Base-by-base conservation (phyloP, 805 yeast species). In the Tetrapisispora fleetii region DNA sequence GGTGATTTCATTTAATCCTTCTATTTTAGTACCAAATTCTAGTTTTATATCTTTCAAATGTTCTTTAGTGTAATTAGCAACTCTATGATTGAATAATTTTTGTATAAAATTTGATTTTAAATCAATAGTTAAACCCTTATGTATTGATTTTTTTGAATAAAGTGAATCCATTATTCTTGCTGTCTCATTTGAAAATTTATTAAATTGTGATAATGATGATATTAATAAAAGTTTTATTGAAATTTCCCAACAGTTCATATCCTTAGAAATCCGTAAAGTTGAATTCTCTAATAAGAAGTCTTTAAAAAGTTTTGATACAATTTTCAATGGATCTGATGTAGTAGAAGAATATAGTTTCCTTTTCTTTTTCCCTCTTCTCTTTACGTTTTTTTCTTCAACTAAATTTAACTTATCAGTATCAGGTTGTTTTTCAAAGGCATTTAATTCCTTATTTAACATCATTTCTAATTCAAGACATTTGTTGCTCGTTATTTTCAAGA, bases 101-200 rank as follows among this genome's bases (percentile, higher is more conserved):
- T 63, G 66, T 10, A 63, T 58, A 43, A 55, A 58, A 18, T 51
- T 41, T 22, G 52, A 43, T 16, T 48, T 45, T 19, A 37, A 37
- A 37, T 36, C 36, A 3, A 28, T 18, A 5, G n/a, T 17, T 7
- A 36, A 9, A 18, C 49, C 39, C 17, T 30, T 37, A 3, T 13
- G 2, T 37, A 32, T 16, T 32, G 14, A 14, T 17, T 41, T 10
- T 13, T 24, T 49, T 7, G 63, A 55, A 43, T 52, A 59, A 30
- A 60, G 41, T 16, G 41, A 24, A 47, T 63, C 65, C 19, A 64
- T 47, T 14, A 58, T 50, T 11, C 28, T 37, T 27, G 50, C 55
- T 3, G 63, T 55, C n/a, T 60, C 62, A 14, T 32, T 28, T 3
- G 59, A 49, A 45, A 63, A 64, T 43, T 56, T 56, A 48, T 64